phyloP scores from a whole-genome alignment of 257 asterid species.

The Solanum clarkiae region DNA sequence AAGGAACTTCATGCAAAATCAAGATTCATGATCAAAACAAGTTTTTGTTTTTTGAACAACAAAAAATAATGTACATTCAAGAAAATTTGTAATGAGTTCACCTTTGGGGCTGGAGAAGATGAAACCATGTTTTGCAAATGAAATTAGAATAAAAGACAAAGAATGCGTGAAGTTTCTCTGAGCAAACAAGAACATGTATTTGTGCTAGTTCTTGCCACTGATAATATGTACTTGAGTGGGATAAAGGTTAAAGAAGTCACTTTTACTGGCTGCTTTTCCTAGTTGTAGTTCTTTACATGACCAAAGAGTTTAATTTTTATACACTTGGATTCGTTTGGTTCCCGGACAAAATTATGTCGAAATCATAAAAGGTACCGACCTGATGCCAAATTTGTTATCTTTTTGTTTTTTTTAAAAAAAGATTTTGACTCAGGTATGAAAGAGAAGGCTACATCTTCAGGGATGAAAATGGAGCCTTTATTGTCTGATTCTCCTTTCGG shows the following conservation, averaged over 20 bases:
- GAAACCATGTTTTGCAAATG: slow-evolving; percentile 26
- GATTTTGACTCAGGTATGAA: too few relatives aligned
- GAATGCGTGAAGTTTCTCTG: slow-evolving; percentile 18
- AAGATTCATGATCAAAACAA: not conserved
- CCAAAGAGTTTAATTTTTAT: not conserved
- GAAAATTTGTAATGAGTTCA: not conserved
- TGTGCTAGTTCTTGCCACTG: slow-evolving; percentile 18
- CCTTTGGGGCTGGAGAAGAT: slow-evolving; percentile 43
- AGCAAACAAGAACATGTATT: slow-evolving; percentile 18
- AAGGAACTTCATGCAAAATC: slow-evolving; percentile 36
- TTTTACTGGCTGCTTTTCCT: slow-evolving; percentile 3
- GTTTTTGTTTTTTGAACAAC: not conserved
- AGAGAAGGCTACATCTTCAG: too few relatives aligned
- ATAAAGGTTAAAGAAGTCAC: slow-evolving; percentile 11
- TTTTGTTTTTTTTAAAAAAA: too few relatives aligned
- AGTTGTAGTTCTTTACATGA: not conserved
- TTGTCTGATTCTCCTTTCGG: too few relatives aligned
- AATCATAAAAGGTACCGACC: too few relatives aligned
- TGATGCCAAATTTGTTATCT: too few relatives aligned
- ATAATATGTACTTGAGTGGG: not conserved
- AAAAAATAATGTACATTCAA: not conserved
- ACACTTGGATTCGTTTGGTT: not conserved
- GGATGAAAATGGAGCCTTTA: too few relatives aligned
- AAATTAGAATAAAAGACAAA: slow-evolving; percentile 5
- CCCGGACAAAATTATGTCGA: not conserved